These are phyloP conservation scores for Salix arbutifolia DNA, from an alignment of 345 rosid genomes.

Conservation along the genomic window DNA sequence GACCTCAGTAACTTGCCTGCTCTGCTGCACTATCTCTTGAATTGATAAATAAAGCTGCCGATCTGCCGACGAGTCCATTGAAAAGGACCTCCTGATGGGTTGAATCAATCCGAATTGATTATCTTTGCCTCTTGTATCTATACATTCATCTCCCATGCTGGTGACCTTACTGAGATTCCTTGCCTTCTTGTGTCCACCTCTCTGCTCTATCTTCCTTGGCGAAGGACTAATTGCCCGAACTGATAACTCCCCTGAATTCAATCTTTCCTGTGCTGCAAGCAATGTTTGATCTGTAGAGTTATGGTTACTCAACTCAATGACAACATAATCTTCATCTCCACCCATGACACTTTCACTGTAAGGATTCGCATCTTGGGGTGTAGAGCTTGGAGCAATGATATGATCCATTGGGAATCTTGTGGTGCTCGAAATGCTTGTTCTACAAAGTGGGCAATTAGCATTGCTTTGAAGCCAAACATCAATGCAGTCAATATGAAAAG, in stretches of 20 bases:
- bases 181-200: constrained; percentile 28
- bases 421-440: constrained; percentile 59
- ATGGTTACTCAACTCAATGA: constrained; percentile 55
- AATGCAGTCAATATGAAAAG: constrained; percentile 87
- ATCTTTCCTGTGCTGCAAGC: constrained; percentile 42
- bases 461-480: constrained; percentile 91
- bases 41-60: constrained; percentile 47
- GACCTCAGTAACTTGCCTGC: constrained; percentile 32
- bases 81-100: constrained; percentile 78
- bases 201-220: constrained; percentile 35
- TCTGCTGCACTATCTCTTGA: constrained; percentile 55
- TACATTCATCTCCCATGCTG: constrained; percentile 90
- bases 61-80: constrained; percentile 81
- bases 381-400: constrained; percentile 42
- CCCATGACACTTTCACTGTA: constrained; percentile 19
- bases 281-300: constrained; percentile 27
- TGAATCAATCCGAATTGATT: constrained; percentile 53
- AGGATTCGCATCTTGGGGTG: constrained; percentile 42
- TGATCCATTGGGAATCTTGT: constrained; percentile 27
- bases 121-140: constrained; percentile 54
- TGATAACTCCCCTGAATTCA: constrained; percentile 30
- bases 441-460: constrained; percentile 83
- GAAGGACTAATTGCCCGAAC: constrained; percentile 31
- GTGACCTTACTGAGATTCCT: constrained; percentile 46
- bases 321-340: constrained; percentile 62